Base-by-base conservation (phyloP, 176 grass and related monocot species). In the Pontederia crassipes region DNA sequence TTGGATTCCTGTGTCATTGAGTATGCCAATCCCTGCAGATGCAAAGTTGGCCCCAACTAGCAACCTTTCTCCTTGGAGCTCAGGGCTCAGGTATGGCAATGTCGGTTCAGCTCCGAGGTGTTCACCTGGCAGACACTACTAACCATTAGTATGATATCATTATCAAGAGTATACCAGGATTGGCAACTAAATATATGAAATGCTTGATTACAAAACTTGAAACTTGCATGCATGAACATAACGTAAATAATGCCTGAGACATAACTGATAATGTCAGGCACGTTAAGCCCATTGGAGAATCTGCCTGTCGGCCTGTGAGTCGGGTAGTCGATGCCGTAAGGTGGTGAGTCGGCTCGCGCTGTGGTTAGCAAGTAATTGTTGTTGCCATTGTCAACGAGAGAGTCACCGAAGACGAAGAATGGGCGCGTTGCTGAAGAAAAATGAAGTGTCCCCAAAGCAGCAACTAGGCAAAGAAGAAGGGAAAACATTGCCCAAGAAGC, bases 321-420 rank as follows among this genome's bases (percentile, higher is more conserved):
- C 1, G 92, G 92, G 64, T 77, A 80, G 77, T 96, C 92, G 63
- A 96, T 85, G 53, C 92, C 92, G 64, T 96, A 96, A 10, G 92
- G 92, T 66, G 77, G 84, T 26, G 76, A 12, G 54, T 96, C 87
- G 14, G 92, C 92, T 32, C 92, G 87, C 9, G 92, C 92, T 12
- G 69, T 69, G 3, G 87, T 96, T 66, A 75, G 29, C 9, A 96
- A 75, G 70, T 82, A 96, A 77, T 96, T 96, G 81, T 96, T 96
- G 73, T 96, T 96, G 78, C 92, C 87, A 62, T 77, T 97, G 76
- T 97, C 92, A 55, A 91, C 92, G 52, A 97, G 78, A 65, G 92
- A 97, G 78, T 97, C 92, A 49, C 92, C 92, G 72, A 97, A 97
- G 16, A 97, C 75, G 67, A 76, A 91, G 87, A 97, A 90, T 52